Conservation (phyloP, 208 protist genomes). For the Tritrichomonas musculus region DNA sequence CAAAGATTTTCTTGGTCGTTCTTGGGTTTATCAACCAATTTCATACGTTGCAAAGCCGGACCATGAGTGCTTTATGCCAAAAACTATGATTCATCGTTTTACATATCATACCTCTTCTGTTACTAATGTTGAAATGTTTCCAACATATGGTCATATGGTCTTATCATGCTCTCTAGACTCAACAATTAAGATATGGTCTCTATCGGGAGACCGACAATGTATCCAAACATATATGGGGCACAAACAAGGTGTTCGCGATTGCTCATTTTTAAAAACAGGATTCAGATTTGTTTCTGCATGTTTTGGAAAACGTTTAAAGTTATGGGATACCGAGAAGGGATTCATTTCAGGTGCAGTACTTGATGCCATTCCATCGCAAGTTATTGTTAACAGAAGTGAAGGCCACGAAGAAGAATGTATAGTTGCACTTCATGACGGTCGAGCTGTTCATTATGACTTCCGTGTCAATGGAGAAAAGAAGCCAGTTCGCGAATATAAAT, state of each 20-base stretch:
- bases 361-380: background rate
- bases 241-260: background rate
- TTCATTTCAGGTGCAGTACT: background rate
- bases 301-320: background rate
- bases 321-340: conserved; percentile 6
- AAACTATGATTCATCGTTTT: background rate
- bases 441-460: background rate
- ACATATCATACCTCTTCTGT: background rate
- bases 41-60: background rate
- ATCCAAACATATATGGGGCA: conserved; percentile 18
- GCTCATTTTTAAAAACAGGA: background rate
- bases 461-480: background rate
- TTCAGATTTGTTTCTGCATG: background rate
- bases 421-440: background rate
- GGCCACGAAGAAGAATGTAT: background rate
- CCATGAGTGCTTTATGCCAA: conserved; percentile 6
- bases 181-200: background rate
- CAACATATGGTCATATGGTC: background rate
- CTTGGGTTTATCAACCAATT: background rate
- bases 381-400: background rate
- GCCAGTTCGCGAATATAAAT: background rate
- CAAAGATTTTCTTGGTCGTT: background rate
- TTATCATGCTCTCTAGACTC: conserved; percentile 14
- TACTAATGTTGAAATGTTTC: conserved; percentile 10
- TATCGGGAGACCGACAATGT: background rate